A percentile compares a stretch with the other conserved stretches of the same genome.
phyloP scores from a whole-genome alignment of 164 flowering plant genomes.

The Tetracentron sinense region DNA sequence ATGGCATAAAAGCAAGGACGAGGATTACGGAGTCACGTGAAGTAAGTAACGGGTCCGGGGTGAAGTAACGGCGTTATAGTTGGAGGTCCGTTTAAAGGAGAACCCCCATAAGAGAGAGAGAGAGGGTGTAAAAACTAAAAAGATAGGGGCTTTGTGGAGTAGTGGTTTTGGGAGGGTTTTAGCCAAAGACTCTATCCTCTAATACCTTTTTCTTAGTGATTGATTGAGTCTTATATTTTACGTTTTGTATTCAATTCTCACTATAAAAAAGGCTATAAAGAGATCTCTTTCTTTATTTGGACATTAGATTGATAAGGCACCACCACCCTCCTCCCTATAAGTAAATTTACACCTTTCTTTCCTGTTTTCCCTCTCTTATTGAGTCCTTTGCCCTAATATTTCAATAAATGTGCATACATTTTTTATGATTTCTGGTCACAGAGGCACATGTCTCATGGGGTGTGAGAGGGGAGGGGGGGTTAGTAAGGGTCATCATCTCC shows the following conservation, averaged over 20 bases:
- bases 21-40: slow-evolving; percentile 9
- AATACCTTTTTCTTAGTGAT: not conserved
- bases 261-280: slow-evolving; percentile 3
- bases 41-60: not conserved
- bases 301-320: slow-evolving; percentile 4
- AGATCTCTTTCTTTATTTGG: slow-evolving; percentile 11
- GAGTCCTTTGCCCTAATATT: not conserved
- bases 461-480: not conserved
- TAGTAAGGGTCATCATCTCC: not conserved
- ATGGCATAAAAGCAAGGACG: not conserved
- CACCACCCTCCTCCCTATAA: slow-evolving; percentile 4
- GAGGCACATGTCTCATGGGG: not conserved
- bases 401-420: not conserved
- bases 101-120: not conserved
- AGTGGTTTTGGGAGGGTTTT: slow-evolving; percentile 6
- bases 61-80: slow-evolving; percentile 9
- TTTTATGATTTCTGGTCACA: not conserved
- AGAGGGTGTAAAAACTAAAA: not conserved
- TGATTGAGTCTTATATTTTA: not conserved
- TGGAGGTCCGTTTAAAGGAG: not conserved
- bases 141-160: not conserved
- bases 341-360: no score
- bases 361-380: not conserved
- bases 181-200: not conserved
- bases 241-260: slow-evolving; percentile 9